Evolutionary conservation across 371 early-diverging fungal genomes (phyloP), one percentile per base, ranked within the genome.

Genomic region (Rhizopus sp.): DNA sequence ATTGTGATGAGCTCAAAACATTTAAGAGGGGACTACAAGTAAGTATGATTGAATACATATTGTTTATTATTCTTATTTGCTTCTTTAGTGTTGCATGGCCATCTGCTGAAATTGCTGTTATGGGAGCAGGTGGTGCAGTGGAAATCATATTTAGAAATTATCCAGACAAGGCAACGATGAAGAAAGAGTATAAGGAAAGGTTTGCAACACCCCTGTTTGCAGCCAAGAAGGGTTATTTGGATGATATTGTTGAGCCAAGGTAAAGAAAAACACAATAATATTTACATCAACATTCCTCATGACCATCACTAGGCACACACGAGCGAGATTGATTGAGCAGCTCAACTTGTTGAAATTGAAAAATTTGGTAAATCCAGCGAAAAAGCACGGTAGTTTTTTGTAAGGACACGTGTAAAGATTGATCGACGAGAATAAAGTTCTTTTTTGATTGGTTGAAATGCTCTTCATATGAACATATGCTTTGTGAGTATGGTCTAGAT

Each of bases 1-100:
- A 95, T 95, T 75, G 98, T 98, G 44, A 98, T 98, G 98, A 89
- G 89, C 60, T 93, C 93, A 16, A 97, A 98, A 78, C 96, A 97
- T 80, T 74, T 98, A 60, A 82, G 94, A 16, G 97, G 96, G 45
- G 98, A 98, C 66, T 78, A 90, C 62, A 80, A 80, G 80, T 80
- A 67, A 59, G 66, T 65, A 8, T 44, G n/a, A 39, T n/a, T n/a
- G 50, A 3, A 45, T 23, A 2, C 23, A 46, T n/a, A 29, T 5
- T 16, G 40, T 38, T 53, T 33, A 32, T 35, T 1, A 32, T 44
- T 35, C n/a, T 13, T 47, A 37, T 5, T 31, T 50, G 31, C 44
- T 9, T 49, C 47, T 59, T 72, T 46, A 96, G 95, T 80, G 88
- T 93, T 64, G 92, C 96, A 5, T 98, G 97, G 97, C 98, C 98